phyloP scores from a whole-genome alignment of 164 flowering plant species.

The Platanus orientalis region DNA sequence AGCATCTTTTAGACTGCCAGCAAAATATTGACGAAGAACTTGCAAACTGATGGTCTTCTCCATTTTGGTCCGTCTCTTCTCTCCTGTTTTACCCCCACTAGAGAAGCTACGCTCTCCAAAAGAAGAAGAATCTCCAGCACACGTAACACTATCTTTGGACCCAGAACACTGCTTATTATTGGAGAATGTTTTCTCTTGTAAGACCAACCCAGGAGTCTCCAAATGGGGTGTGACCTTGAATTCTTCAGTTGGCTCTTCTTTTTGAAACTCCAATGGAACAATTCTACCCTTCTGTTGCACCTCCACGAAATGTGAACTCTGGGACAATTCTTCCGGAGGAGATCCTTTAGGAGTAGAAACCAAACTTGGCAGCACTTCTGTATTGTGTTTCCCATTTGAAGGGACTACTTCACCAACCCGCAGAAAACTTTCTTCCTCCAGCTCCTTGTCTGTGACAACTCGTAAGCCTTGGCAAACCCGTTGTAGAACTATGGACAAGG shows the following conservation, averaged over 20 bases:
- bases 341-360: conserved; percentile 12
- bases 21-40: conserved; percentile 75
- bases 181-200: conserved; percentile 10
- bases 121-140: conserved; percentile 32
- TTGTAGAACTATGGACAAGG: conserved; percentile 45
- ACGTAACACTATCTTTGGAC: conserved; percentile 20
- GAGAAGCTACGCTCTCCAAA: conserved; percentile 26
- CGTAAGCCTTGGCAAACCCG: conserved; percentile 43
- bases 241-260: conserved; percentile 22
- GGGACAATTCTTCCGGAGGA: conserved; percentile 25
- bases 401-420: conserved; percentile 29
- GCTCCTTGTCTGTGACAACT: conserved; percentile 51
- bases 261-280: conserved; percentile 21
- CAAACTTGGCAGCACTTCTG: conserved; percentile 14
- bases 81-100: conserved; percentile 31
- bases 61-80: conserved; percentile 56
- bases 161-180: conserved; percentile 30
- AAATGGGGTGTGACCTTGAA: conserved; percentile 33
- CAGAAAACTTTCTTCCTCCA: conserved; percentile 33
- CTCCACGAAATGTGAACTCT: conserved; percentile 21
- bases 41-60: conserved; percentile 77
- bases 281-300: conserved; percentile 22
- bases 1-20: conserved; percentile 93
- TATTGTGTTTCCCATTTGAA: conserved; percentile 18
- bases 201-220: conserved; percentile 22